Evolutionary conservation across 78 protist species (phyloP).

Genomic region (Mantamonas sphyraenae): DNA sequence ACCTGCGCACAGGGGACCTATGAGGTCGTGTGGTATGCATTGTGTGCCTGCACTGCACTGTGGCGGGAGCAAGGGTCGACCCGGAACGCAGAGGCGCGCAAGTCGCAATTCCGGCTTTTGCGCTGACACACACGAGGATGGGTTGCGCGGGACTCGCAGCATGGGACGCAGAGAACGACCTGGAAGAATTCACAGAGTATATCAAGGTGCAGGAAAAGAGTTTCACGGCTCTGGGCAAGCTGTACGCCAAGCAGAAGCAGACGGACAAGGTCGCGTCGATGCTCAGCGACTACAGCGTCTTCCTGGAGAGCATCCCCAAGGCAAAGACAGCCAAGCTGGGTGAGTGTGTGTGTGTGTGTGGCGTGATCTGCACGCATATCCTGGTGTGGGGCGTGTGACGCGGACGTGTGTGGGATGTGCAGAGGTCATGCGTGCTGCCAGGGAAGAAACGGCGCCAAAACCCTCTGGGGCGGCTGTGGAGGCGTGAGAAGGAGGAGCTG

Average conservation of each 20-base stretch:
- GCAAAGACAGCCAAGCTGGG: constrained; percentile 86
- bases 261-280: too few species aligned
- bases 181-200: background rate
- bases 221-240: background rate
- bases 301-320: constrained; percentile 58
- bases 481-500: too few species aligned
- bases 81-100: too few species aligned
- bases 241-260: background rate
- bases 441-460: too few species aligned
- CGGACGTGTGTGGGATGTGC: background rate
- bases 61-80: too few species aligned
- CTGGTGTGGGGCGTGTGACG: background rate
- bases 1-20: too few species aligned
- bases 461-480: too few species aligned
- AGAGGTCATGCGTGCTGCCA: background rate
- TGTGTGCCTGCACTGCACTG: too few species aligned
- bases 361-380: background rate
- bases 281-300: background rate
- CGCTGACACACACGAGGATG: too few species aligned
- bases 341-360: background rate
- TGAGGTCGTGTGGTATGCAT: too few species aligned
- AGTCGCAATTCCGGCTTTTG: too few species aligned
- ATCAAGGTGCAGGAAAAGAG: background rate
- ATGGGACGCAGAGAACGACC: background rate
- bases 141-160: too few species aligned